Conservation (phyloP, 768 basidiomycete genomes). For the Boletales sp. region DNA sequence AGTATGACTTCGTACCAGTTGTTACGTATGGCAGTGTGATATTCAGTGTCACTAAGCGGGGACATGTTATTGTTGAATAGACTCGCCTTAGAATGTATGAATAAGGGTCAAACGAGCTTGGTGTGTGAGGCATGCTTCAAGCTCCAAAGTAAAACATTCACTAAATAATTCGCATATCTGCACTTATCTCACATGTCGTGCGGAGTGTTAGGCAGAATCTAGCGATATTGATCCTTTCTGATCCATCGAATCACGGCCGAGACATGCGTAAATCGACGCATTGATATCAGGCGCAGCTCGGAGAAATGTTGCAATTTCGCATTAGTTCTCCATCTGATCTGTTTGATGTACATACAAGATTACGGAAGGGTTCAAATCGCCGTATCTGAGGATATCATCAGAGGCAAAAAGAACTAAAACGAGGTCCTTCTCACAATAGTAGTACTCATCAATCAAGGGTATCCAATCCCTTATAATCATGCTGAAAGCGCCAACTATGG, state of each 20-base stretch:
- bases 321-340: slow-evolving; percentile 1
- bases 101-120: too few relatives aligned
- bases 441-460: slow-evolving; percentile 84
- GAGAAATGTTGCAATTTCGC: background rate
- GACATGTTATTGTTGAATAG: too few relatives aligned
- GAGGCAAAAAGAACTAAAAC: background rate
- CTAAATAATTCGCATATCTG: background rate
- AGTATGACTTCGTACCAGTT: too few relatives aligned
- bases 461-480: slow-evolving; percentile 81
- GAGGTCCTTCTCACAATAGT: slow-evolving; percentile 67
- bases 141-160: background rate
- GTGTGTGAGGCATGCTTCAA: background rate
- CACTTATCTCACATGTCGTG: background rate
- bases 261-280: background rate
- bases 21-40: too few relatives aligned
- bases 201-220: too few relatives aligned
- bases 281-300: background rate
- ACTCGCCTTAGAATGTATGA: too few relatives aligned
- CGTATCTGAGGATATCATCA: slow-evolving; percentile 32
- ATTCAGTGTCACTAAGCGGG: too few relatives aligned
- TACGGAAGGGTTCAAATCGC: slow-evolving; percentile 35
- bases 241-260: background rate
- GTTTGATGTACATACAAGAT: slow-evolving; percentile 3
- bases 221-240: background rate
- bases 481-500: slow-evolving; percentile 65